Conservation (phyloP, 495 filamentous ascomycete genomes). For the Peziza echinospora region DNA sequence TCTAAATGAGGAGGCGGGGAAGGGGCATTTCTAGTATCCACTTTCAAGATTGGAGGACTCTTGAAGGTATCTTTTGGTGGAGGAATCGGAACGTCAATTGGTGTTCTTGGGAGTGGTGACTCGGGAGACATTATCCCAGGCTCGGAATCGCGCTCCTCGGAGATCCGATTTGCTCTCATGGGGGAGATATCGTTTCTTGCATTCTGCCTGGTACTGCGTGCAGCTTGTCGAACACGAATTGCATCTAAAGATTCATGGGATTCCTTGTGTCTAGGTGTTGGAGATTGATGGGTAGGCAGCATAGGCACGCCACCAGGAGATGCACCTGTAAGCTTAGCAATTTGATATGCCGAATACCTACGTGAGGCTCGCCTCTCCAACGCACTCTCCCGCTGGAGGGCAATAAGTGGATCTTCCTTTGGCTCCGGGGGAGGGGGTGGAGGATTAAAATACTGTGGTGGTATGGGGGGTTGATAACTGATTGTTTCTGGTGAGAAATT, state of each 20-base stretch:
- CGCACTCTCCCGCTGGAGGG: slow-evolving; percentile 73
- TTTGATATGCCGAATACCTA: slow-evolving; percentile 86
- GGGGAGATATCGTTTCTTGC: slow-evolving; percentile 37
- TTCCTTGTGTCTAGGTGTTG: slow-evolving; percentile 76
- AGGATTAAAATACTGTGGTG: slow-evolving; percentile 12
- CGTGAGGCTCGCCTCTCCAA: slow-evolving; percentile 83
- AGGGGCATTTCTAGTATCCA: slow-evolving; percentile 9
- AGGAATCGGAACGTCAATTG: slow-evolving; percentile 22
- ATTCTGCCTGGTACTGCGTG: slow-evolving; percentile 40
- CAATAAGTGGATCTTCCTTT: slow-evolving; percentile 75
- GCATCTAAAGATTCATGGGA: slow-evolving; percentile 81
- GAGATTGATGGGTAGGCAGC: too few relatives aligned
- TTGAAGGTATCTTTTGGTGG: slow-evolving; percentile 30
- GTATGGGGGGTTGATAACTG: background rate
- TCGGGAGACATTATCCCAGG: slow-evolving; percentile 4
- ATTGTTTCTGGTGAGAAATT: too few relatives aligned
- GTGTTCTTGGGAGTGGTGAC: slow-evolving; percentile 18
- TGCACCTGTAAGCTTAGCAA: slow-evolving; percentile 74
- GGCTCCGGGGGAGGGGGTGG: slow-evolving; percentile 60
- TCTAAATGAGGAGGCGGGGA: slow-evolving; percentile 8
- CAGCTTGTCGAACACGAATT: slow-evolving; percentile 54
- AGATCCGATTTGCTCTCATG: slow-evolving; percentile 40
- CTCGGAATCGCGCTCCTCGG: slow-evolving; percentile 36
- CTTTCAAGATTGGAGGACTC: slow-evolving; percentile 19
- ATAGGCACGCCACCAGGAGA: slow-evolving; percentile 65